Conservation (phyloP, 202 grass and related monocot genomes). For the Saccharum hybrid region DNA sequence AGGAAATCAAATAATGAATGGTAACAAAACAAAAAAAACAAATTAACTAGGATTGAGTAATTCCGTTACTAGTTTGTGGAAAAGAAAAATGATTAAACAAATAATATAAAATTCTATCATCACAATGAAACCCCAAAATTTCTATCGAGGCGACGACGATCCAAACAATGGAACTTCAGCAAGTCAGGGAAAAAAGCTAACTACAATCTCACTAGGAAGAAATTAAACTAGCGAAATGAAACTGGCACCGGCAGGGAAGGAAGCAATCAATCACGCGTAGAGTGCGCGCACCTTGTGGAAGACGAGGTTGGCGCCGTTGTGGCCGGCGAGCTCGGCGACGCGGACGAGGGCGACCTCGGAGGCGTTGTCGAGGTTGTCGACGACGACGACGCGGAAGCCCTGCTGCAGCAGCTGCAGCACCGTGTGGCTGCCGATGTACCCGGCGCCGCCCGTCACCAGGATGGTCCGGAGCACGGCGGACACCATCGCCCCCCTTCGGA, state of each 20-base stretch:
- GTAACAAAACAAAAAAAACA: neutral
- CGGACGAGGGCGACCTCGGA: slow-evolving; percentile 64
- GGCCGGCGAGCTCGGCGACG: slow-evolving; percentile 65
- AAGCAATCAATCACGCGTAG: neutral
- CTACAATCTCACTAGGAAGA: neutral
- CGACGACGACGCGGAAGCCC: slow-evolving; percentile 74
- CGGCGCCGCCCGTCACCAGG: slow-evolving; percentile 90
- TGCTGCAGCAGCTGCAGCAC: slow-evolving; percentile 80
- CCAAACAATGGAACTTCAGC: neutral
- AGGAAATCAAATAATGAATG: neutral
- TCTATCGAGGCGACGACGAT: neutral
- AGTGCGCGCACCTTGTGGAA: slow-evolving; percentile 66
- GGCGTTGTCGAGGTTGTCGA: slow-evolving; percentile 97
- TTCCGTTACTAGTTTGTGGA: neutral
- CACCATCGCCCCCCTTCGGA: slow-evolving; percentile 38
- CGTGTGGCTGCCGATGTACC: slow-evolving; percentile 99
- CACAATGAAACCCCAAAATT: neutral
- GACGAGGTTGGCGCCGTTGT: slow-evolving; percentile 61
- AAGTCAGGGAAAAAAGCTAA: neutral
- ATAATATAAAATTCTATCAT: neutral
- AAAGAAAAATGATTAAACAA: neutral
- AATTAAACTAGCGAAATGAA: neutral
- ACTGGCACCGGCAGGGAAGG: neutral
- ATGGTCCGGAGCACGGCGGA: slow-evolving; percentile 56
- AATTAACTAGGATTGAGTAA: neutral